phyloP scores from a whole-genome alignment of 2,329 filamentous ascomycete genomes.

The Alternaria triticimaculans region DNA sequence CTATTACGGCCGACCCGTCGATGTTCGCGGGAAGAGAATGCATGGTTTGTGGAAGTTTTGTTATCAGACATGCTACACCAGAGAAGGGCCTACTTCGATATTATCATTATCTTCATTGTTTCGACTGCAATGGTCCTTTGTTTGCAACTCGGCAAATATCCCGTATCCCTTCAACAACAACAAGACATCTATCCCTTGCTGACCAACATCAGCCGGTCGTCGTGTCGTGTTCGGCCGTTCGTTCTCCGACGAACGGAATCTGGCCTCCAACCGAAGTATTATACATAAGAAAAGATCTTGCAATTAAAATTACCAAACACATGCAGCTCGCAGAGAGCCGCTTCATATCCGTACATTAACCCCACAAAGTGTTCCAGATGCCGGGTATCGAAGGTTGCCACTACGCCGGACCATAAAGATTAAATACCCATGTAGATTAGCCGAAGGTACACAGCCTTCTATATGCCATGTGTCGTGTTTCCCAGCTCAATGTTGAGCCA shows the following conservation, averaged over 20 bases:
- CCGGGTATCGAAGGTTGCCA: constrained; percentile 8
- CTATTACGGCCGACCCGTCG: background rate
- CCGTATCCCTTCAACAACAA: background rate
- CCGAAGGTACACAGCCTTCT: constrained; percentile 1
- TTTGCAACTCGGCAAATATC: background rate
- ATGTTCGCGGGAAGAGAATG: background rate
- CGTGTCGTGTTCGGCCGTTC: background rate
- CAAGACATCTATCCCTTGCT: background rate
- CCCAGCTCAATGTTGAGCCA: constrained; percentile 22
- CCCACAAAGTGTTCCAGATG: constrained; percentile 5
- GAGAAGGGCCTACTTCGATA: background rate
- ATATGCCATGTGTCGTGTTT: background rate
- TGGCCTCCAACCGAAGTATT: constrained; percentile 22
- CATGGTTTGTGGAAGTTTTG: background rate
- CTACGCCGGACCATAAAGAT: constrained; percentile 5
- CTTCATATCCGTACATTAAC: constrained; percentile 16
- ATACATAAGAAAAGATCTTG: constrained; percentile 10
- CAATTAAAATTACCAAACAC: background rate
- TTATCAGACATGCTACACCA: background rate
- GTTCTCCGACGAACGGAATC: background rate
- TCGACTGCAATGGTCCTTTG: background rate
- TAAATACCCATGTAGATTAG: constrained; percentile 2
- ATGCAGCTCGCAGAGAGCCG: constrained; percentile 4
- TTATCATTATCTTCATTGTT: background rate
- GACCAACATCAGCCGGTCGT: background rate